Evolutionary conservation across 129 eudicot species (phyloP), one percentile per base, ranked within the genome.

Genomic region (Deinandra increscens): DNA sequence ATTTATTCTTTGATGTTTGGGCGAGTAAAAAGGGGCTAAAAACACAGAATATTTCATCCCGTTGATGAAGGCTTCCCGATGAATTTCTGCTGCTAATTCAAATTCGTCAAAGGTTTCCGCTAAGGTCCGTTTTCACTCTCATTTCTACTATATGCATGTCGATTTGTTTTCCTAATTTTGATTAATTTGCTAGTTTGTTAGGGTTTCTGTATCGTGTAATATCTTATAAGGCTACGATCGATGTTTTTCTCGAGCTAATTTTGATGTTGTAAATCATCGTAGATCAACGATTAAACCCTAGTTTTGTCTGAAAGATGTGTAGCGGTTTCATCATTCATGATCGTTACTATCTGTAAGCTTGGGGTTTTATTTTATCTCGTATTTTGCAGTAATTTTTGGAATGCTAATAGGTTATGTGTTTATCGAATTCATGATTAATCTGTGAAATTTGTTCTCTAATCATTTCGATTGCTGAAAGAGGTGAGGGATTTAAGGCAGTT

Each of bases 101-200:
- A 66, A 71, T n/a, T 66, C 73, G 55, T 0, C 73, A 19, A 36
- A 58, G 15, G 43, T 55, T 51, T 78, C 43, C 60, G 43, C 23
- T 73, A 14, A 26, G 82, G 82, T 78, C 20, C 26, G 78, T 78
- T 72, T 5, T 65, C 33, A 65, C 18, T 50, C 70, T 69, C 22
- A 29, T 60, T 48, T 61, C 55, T 14, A 15, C 74, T 11, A 5
- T 61, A 19, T 64, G 68, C 39, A 56, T 64, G 66, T 54, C 20
- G 29, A 41, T 45, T 45, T 1, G 7, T 11, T 42, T 26, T 72
- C 12, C 37, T 63, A 45, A 13, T 18, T 64, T 71, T 54, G 1
- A 29, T 54, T 31, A 44, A 42, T 45, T 71, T 48, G 62, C 44
- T 55, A 56, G 26, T 68, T 68, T 68, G 18, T 39, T 78, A 78